Evolutionary conservation across 495 filamentous ascomycete genomes (phyloP).

Genomic region (Aspergillus sclerotioniger): DNA sequence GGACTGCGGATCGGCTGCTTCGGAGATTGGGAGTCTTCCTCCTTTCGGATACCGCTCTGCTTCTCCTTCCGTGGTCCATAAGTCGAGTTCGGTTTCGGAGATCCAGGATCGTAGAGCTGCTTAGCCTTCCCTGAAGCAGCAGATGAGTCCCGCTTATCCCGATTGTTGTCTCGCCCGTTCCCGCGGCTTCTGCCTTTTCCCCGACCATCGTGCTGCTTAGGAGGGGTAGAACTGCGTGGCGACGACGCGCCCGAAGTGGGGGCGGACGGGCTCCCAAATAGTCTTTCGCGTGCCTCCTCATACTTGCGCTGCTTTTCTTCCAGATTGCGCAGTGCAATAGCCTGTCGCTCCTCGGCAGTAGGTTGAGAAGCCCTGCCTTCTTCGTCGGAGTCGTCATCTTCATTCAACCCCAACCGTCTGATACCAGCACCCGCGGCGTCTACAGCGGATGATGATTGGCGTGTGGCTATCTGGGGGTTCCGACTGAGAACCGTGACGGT

Average conservation of each 20-base stretch:
- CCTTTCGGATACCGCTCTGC: constrained; percentile 33
- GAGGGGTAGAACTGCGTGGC: constrained; percentile 63
- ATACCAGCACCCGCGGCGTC: constrained; percentile 58
- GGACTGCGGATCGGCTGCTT: constrained; percentile 65
- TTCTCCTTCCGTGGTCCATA: constrained; percentile 52
- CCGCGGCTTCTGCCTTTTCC: constrained; percentile 42
- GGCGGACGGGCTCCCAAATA: constrained; percentile 66
- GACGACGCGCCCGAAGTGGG: constrained; percentile 51
- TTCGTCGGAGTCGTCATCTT: constrained; percentile 67
- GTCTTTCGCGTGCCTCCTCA: constrained; percentile 75
- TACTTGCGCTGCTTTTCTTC: constrained; percentile 90
- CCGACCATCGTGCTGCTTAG: constrained; percentile 44
- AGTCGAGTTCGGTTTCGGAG: constrained; percentile 56
- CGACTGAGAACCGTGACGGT: constrained; percentile 79
- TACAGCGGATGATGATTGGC: constrained; percentile 29
- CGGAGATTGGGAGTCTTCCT: constrained; percentile 45
- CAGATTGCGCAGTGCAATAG: constrained; percentile 68
- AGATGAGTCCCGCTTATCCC: constrained; percentile 50
- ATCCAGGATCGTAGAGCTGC: constrained; percentile 74
- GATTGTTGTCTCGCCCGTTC: constrained; percentile 32
- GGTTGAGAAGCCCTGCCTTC: constrained; percentile 56
- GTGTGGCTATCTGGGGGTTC: constrained; percentile 57
- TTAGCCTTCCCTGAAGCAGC: constrained; percentile 40
- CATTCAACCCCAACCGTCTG: constrained; percentile 49
- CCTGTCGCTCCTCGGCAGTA: constrained; percentile 67